phyloP scores from a whole-genome alignment of 495 filamentous ascomycete species.

The Jackrogersella multiformis region DNA sequence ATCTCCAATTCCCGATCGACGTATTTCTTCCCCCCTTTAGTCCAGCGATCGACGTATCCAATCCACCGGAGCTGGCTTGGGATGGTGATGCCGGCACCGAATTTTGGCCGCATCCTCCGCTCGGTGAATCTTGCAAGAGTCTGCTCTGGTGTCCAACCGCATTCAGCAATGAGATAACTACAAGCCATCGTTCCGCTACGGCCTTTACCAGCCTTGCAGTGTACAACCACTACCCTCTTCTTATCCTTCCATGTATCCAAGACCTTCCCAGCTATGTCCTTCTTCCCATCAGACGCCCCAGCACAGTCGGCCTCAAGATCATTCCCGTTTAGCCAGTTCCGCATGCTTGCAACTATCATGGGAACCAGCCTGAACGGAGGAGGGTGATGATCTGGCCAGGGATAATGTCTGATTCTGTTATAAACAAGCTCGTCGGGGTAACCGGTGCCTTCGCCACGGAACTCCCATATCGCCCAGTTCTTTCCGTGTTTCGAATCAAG shows the following conservation, averaged over 20 bases:
- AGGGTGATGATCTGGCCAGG: conserved; percentile 97
- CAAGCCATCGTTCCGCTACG: conserved; percentile 89
- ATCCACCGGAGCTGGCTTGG: conserved; percentile 90
- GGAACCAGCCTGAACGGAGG: conserved; percentile 91
- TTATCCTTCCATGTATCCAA: conserved; percentile 36
- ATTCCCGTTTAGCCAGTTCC: conserved; percentile 78
- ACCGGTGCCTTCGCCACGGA: conserved; percentile 93
- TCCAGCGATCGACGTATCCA: conserved; percentile 90
- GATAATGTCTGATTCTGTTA: conserved; percentile 83
- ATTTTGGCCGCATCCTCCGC: conserved; percentile 85
- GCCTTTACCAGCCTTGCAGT: conserved; percentile 98
- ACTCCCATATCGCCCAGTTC: conserved; percentile 96
- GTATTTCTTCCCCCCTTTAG: conserved; percentile 75
- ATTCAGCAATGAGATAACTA: conserved; percentile 88
- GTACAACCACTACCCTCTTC: conserved; percentile 78
- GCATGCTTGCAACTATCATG: conserved; percentile 88
- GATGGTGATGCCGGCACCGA: conserved; percentile 91
- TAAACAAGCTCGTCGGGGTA: conserved; percentile 92
- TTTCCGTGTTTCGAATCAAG: conserved; percentile 83
- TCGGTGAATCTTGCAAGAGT: conserved; percentile 86
- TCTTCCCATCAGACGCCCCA: conserved; percentile 20
- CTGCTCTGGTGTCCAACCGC: conserved; percentile 82
- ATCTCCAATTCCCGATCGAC: conserved; percentile 86
- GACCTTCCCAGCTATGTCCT: conserved; percentile 39
- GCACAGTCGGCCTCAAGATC: conserved; percentile 46